Evolutionary conservation across 2,329 filamentous ascomycete species (phyloP).

Genomic region (Furcasterigmium furcatum): DNA sequence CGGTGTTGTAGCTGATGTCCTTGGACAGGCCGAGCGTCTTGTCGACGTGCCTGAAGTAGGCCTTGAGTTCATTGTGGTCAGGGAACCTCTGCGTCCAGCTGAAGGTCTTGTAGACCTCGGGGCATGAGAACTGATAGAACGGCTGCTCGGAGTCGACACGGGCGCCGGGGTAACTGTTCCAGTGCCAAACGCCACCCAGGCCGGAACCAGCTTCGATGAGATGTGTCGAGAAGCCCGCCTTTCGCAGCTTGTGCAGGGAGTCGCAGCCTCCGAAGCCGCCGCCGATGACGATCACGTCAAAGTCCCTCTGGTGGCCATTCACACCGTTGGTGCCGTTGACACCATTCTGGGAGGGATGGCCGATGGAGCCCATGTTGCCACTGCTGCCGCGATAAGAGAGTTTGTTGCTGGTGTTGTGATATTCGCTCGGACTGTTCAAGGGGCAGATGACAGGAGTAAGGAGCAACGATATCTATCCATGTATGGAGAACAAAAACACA

Average conservation of each 20-base stretch:
- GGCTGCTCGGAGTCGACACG: constrained; percentile 32
- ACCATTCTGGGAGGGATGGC: too few relatives aligned
- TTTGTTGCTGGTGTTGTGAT: too few relatives aligned
- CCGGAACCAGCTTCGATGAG: constrained; percentile 31
- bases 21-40: constrained; percentile 37
- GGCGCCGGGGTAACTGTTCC: constrained; percentile 39
- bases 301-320: too few relatives aligned
- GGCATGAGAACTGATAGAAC: constrained; percentile 30
- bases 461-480: too few relatives aligned
- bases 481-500: too few relatives aligned
- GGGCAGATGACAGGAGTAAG: too few relatives aligned
- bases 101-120: constrained; percentile 39
- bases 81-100: constrained; percentile 38
- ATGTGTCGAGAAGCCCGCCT: constrained; percentile 28
- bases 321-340: too few relatives aligned
- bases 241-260: constrained; percentile 29
- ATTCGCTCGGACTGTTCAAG: too few relatives aligned
- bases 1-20: constrained; percentile 39
- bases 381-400: too few relatives aligned
- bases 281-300: constrained; percentile 18
- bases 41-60: constrained; percentile 44
- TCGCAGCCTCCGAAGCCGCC: constrained; percentile 20
- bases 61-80: constrained; percentile 31
- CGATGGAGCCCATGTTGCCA: too few relatives aligned
- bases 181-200: constrained; percentile 40